Evolutionary conservation across 495 filamentous ascomycete genomes (phyloP).

Genomic region (Aspergillus avenaceus): DNA sequence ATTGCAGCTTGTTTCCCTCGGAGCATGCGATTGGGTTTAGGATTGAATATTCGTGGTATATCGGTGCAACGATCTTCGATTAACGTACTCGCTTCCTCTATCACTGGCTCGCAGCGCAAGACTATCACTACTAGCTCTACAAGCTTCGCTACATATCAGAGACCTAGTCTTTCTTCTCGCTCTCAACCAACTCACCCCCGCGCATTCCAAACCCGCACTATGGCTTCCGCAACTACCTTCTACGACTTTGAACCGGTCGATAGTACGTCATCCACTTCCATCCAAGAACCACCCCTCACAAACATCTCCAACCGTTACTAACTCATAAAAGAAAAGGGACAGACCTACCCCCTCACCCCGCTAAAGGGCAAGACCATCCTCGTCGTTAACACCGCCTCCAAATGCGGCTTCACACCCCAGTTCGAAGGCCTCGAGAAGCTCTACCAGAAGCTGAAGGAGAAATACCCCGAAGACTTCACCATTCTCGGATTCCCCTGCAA

Average conservation of each 20-base stretch:
- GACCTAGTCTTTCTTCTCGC: background rate
- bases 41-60: conserved; percentile 3
- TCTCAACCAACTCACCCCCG: conserved; percentile 4
- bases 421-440: conserved; percentile 86
- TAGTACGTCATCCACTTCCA: conserved; percentile 50
- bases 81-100: background rate
- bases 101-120: background rate
- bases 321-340: conserved; percentile 64
- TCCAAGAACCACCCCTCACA: conserved; percentile 2
- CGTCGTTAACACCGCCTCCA: conserved; percentile 96
- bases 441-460: conserved; percentile 70
- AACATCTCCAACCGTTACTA: conserved; percentile 15
- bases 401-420: conserved; percentile 99
- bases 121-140: background rate
- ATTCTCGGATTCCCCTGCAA: conserved; percentile 98
- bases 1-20: too few species aligned
- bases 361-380: conserved; percentile 91
- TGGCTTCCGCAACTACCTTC: conserved; percentile 85
- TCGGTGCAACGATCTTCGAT: background rate
- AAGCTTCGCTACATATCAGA: background rate
- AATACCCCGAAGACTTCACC: conserved; percentile 69
- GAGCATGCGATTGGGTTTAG: background rate
- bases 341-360: conserved; percentile 59
- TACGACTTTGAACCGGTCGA: conserved; percentile 87
- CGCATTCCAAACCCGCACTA: conserved; percentile 39